phyloP scores from a whole-genome alignment of 495 filamentous ascomycete genomes.

The Pyrenula aspistea region DNA sequence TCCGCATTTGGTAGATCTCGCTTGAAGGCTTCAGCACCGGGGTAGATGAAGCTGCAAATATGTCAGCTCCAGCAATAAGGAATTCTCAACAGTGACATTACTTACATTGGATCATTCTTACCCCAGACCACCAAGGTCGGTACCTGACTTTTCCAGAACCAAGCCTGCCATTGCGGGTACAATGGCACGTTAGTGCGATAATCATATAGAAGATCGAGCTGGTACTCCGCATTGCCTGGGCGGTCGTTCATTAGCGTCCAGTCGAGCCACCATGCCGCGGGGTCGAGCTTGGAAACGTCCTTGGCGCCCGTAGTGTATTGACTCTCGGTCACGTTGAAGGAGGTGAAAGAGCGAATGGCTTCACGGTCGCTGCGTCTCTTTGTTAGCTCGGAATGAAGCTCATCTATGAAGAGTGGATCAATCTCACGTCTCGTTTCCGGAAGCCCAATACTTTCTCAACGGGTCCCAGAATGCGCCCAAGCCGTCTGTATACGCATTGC shows the following conservation, averaged over 20 bases:
- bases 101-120: conserved; percentile 36
- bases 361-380: not conserved
- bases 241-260: conserved; percentile 30
- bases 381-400: too few relatives aligned
- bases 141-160: conserved; percentile 37
- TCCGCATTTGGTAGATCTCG: conserved; percentile 39
- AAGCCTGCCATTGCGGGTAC: conserved; percentile 50
- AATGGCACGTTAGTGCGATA: conserved; percentile 41
- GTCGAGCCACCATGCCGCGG: conserved; percentile 40
- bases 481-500: conserved; percentile 52
- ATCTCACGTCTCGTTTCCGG: conserved; percentile 10
- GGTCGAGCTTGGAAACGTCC: conserved; percentile 18
- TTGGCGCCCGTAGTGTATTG: conserved; percentile 31
- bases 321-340: conserved; percentile 31
- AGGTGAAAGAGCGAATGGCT: not conserved
- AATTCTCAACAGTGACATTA: not conserved
- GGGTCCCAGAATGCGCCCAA: conserved; percentile 45
- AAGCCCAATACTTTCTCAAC: conserved; percentile 34
- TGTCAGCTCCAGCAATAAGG: not conserved
- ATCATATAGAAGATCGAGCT: conserved; percentile 46
- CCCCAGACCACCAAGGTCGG: conserved; percentile 53
- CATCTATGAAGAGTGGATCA: too few relatives aligned
- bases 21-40: conserved; percentile 49
- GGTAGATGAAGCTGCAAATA: conserved; percentile 27
- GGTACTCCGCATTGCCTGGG: conserved; percentile 39